phyloP scores from a whole-genome alignment of 2,329 filamentous ascomycete species.

The Parascedosporium putredinis region DNA sequence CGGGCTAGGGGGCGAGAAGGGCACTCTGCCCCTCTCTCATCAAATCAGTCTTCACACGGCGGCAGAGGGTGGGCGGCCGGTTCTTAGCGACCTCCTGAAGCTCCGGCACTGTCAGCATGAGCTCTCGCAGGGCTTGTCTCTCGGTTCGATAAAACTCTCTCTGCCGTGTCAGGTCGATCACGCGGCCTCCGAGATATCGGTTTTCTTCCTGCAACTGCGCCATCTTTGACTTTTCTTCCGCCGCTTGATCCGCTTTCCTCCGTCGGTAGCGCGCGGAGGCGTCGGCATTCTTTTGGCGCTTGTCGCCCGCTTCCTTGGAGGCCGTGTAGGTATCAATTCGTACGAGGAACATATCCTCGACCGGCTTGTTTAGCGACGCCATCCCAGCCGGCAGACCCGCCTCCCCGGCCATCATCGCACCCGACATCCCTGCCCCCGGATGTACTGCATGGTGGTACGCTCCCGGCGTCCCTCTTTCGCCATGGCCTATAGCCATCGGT shows the following conservation, averaged over 20 bases:
- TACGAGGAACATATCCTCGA: slow-evolving; percentile 2
- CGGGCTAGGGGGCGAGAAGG: no score
- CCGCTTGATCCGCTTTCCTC: slow-evolving; percentile 70
- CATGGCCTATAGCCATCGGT: neutral
- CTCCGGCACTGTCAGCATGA: slow-evolving; percentile 1
- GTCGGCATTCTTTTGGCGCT: slow-evolving; percentile 73
- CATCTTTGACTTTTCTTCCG: slow-evolving; percentile 46
- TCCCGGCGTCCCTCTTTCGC: neutral
- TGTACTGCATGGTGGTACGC: neutral
- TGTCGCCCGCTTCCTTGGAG: slow-evolving; percentile 74
- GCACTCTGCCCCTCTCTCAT: no score
- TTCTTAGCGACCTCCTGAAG: neutral
- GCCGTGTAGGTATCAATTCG: slow-evolving; percentile 65
- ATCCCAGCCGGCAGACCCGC: neutral
- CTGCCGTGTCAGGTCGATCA: slow-evolving; percentile 6
- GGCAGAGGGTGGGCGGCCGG: neutral
- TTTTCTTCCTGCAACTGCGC: slow-evolving; percentile 60
- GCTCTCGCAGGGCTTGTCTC: slow-evolving; percentile 1
- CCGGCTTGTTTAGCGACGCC: neutral
- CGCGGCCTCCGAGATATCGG: slow-evolving; percentile 5
- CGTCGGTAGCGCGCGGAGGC: slow-evolving; percentile 75
- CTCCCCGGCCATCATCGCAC: neutral
- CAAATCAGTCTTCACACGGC: no score
- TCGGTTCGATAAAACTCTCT: slow-evolving; percentile 6
- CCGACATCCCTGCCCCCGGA: neutral